Evolutionary conservation across 768 basidiomycete genomes (phyloP).

Genomic region (Cystofilobasidium ferigula): DNA sequence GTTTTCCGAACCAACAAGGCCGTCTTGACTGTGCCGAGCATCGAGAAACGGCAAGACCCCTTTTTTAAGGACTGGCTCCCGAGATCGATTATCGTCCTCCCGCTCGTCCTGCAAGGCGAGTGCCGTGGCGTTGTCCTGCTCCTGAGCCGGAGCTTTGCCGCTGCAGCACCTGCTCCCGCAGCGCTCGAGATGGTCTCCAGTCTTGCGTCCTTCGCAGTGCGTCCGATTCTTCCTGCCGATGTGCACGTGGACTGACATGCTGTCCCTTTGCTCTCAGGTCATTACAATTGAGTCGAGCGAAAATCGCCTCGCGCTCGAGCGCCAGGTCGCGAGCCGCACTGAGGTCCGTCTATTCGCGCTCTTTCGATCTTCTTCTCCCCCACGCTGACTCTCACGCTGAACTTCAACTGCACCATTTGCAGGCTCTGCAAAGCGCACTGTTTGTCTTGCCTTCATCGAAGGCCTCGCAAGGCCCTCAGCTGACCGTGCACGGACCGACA

Average conservation of each 20-base stretch:
- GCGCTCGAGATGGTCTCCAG: slow-evolving; percentile 13
- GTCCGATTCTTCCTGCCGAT: neutral
- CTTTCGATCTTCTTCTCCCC: neutral
- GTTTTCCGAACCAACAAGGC: slow-evolving; percentile 4
- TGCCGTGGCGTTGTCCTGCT: slow-evolving; percentile 8
- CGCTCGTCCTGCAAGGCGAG: neutral
- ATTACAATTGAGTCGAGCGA: slow-evolving; percentile 14
- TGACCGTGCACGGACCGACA: neutral
- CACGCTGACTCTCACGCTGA: neutral
- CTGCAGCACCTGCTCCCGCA: neutral
- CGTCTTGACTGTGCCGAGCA: neutral
- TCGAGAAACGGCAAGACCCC: neutral
- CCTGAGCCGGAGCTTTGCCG: neutral
- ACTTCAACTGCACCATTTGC: neutral
- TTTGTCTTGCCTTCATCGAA: neutral
- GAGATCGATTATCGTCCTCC: neutral
- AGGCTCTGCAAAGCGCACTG: slow-evolving; percentile 12
- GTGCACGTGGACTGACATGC: neutral
- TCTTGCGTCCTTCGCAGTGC: slow-evolving; percentile 10
- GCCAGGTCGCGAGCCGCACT: neutral
- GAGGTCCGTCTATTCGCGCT: neutral
- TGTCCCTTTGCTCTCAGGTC: neutral
- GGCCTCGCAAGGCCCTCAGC: neutral
- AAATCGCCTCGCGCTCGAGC: slow-evolving; percentile 3
- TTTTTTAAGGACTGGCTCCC: neutral